These are phyloP conservation scores for Coemansia sp. DNA, from an alignment of 192 early-diverging fungal genomes.

Conservation along the genomic window DNA sequence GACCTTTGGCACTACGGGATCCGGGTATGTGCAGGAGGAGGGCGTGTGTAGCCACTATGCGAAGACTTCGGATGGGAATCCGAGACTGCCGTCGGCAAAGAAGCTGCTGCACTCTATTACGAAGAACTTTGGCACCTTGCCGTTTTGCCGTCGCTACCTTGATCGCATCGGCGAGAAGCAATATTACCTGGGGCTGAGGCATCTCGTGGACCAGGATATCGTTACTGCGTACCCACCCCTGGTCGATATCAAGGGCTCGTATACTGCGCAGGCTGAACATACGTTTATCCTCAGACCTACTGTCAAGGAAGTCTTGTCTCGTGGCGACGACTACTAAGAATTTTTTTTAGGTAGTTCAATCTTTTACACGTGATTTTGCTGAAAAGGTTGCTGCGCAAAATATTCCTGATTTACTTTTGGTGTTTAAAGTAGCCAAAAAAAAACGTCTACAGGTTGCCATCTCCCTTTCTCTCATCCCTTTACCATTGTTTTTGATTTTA, in stretches of 20 bases:
- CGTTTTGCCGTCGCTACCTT: slow-evolving; percentile 94
- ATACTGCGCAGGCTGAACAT: slow-evolving; percentile 98
- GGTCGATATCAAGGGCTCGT: slow-evolving; percentile 80
- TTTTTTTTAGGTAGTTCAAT: background rate
- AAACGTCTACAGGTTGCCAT: background rate
- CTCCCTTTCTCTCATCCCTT: background rate
- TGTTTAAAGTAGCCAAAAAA: background rate
- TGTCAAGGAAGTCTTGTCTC: slow-evolving; percentile 81
- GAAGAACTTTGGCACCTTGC: slow-evolving; percentile 90
- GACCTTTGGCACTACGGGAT: slow-evolving; percentile 96
- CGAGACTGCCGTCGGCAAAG: slow-evolving; percentile 38
- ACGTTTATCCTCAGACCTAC: slow-evolving; percentile 90
- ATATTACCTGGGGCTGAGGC: slow-evolving; percentile 84
- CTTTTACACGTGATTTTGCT: background rate
- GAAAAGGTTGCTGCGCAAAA: slow-evolving; percentile 8
- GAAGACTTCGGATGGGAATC: slow-evolving; percentile 58
- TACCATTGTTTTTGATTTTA: background rate
- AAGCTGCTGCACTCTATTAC: slow-evolving; percentile 62
- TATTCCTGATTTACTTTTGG: background rate
- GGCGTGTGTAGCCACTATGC: slow-evolving; percentile 93
- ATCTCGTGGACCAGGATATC: slow-evolving; percentile 81
- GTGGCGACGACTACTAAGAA: slow-evolving; percentile 72
- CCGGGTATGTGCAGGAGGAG: slow-evolving; percentile 87
- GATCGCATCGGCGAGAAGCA: slow-evolving; percentile 93
- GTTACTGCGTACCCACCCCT: slow-evolving; percentile 91